Base-by-base conservation (phyloP, 495 filamentous ascomycete genomes). In the Elaphomyces granulatus region DNA sequence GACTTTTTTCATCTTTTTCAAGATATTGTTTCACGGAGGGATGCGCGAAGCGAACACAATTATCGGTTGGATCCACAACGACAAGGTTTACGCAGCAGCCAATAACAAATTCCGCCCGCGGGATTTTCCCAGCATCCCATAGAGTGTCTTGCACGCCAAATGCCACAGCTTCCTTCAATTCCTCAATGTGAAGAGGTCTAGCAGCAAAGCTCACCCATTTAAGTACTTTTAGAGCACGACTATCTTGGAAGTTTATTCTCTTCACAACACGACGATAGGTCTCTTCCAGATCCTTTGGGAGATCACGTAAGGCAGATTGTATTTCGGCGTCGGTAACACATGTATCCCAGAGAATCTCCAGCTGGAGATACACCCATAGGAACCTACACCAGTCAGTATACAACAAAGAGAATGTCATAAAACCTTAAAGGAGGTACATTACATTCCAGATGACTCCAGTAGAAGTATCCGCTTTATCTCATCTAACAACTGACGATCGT, bases 91-190 rank as follows among this genome's bases (percentile, higher is more conserved):
- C 47, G 44, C 56, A 60, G 9, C 49, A 48, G 17, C 54, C 49
- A 15, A 61, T 39, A 8, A 60, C 34, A 14, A 45, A 45, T 15
- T 54, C 44, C 12, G 15, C 40, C 15, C 42, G 14, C 7, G 56
- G 59, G 6, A 55, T 45, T 23, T 47, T 51, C 6, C 41, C 40
- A 2, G 32, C 10, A 23, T 48, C 34, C 58, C 58, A 63, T 0
- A 1, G 16, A 3, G 6, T 38, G 14, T 64, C 59, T 10, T 41
- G 8, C 1, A 37, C 0, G 15, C 44, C 49, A 46, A 59, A 55
- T 1, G 50, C 49, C n/a, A 56, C 42, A 1, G 55, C 59, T 34
- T 64, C 60, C 44, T 38, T 44, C 14, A 64, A 41, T 44, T 64
- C 59, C 12, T 54, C 55, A 8, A 62, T 32, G 15, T 50, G 46